phyloP scores from a whole-genome alignment of 148 eudicot species.

The Mesembryanthemum crystallinum region DNA sequence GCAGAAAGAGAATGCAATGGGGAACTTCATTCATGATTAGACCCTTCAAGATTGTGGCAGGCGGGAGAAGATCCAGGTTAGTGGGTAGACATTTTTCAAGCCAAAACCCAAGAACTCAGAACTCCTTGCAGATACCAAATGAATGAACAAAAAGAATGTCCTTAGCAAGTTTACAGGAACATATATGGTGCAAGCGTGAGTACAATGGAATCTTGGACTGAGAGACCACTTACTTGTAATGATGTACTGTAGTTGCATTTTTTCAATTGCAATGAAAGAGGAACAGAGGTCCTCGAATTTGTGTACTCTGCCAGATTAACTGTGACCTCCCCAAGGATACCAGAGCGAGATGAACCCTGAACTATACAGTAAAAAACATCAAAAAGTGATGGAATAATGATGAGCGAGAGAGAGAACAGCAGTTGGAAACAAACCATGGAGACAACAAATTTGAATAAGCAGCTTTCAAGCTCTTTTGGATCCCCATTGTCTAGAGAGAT shows the following conservation, averaged over 20 bases:
- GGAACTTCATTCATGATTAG: background rate
- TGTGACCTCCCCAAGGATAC: conserved; percentile 68
- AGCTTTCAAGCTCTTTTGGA: conserved; percentile 38
- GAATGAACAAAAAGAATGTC: too few relatives aligned
- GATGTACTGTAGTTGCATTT: conserved; percentile 60
- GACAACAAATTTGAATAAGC: conserved; percentile 51
- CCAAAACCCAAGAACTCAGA: background rate
- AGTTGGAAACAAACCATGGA: conserved; percentile 43
- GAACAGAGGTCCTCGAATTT: conserved; percentile 40
- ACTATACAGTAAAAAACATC: conserved; percentile 17
- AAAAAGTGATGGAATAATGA: background rate
- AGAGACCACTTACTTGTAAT: conserved; percentile 44
- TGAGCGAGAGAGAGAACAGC: background rate
- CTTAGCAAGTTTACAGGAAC: background rate
- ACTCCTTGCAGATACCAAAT: background rate
- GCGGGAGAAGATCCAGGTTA: background rate
- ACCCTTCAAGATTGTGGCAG: background rate
- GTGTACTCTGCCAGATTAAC: conserved; percentile 47
- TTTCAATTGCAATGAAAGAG: conserved; percentile 50
- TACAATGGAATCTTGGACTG: background rate
- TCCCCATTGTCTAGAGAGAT: conserved; percentile 41
- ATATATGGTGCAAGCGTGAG: background rate
- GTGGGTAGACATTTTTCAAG: background rate
- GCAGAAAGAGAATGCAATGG: background rate
- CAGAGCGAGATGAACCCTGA: conserved; percentile 73